Conservation (phyloP, 164 flowering plant species). For the Piper longum region DNA sequence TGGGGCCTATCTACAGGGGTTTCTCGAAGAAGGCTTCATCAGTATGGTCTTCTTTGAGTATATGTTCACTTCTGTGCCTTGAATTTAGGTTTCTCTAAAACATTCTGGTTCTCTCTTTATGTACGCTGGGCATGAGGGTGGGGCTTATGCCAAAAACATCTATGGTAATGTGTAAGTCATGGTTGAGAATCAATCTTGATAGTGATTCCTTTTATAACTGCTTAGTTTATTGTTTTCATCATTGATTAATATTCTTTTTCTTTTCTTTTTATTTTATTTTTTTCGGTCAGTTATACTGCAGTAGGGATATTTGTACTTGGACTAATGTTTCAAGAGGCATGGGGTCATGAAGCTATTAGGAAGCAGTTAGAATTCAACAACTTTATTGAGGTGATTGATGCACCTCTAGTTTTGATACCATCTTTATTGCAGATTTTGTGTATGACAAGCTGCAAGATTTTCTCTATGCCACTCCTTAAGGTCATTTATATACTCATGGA, state of each 20-base stretch:
- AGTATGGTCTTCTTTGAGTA: neutral
- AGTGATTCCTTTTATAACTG: neutral
- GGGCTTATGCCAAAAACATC: constrained; percentile 96
- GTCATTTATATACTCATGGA: no score
- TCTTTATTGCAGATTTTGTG: neutral
- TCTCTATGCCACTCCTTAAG: no score
- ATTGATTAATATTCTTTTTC: neutral
- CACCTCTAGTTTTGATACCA: no score
- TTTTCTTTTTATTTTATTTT: no score
- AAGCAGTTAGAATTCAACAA: constrained; percentile 76
- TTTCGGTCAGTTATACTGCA: constrained; percentile 72
- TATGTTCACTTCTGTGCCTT: neutral
- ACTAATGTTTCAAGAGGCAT: constrained; percentile 67
- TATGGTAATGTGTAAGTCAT: constrained; percentile 72
- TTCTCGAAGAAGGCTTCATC: neutral
- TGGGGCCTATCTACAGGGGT: neutral
- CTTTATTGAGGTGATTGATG: constrained; percentile 59
- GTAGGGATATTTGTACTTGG: constrained; percentile 98
- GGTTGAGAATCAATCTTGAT: neutral
- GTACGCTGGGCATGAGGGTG: constrained; percentile 95
- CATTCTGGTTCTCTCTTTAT: constrained; percentile 97
- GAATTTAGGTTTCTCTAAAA: constrained; percentile 72
- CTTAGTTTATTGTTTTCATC: neutral
- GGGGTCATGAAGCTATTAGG: constrained; percentile 66
- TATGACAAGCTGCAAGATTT: neutral